These are phyloP conservation scores for Baorangia bicolor DNA, from an alignment of 768 basidiomycete genomes.

Conservation along the genomic window DNA sequence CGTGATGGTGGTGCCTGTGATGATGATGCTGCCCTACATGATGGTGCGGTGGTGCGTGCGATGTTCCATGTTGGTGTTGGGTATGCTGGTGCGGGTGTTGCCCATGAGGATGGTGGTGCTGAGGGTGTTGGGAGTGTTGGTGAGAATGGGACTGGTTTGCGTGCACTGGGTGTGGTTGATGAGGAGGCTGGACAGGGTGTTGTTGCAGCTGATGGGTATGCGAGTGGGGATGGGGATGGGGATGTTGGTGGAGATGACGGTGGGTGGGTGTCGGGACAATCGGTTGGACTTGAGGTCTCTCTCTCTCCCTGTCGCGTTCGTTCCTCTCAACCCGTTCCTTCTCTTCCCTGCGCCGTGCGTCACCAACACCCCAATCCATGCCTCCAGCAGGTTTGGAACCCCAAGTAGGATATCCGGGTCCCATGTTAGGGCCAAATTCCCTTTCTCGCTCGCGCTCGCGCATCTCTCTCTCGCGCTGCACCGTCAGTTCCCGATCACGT, in stretches of 20 bases:
- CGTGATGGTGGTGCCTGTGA: constrained; percentile 38
- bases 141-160: constrained; percentile 32
- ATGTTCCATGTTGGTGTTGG: constrained; percentile 31
- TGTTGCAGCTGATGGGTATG: constrained; percentile 37
- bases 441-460: constrained; percentile 25
- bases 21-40: constrained; percentile 55
- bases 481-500: constrained; percentile 23
- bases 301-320: constrained; percentile 31
- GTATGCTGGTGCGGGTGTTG: constrained; percentile 35
- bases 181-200: constrained; percentile 17
- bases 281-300: constrained; percentile 28
- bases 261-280: constrained; percentile 25
- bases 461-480: constrained; percentile 27
- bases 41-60: constrained; percentile 41
- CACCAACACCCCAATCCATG: constrained; percentile 34
- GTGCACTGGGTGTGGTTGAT: constrained; percentile 28
- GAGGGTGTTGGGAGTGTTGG: constrained; percentile 35
- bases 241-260: constrained; percentile 35
- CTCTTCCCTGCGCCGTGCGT: constrained; percentile 38
- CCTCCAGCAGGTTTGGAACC: constrained; percentile 35
- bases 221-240: constrained; percentile 30
- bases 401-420: constrained; percentile 25
- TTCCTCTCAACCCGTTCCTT: constrained; percentile 24
- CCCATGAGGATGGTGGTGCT: constrained; percentile 22
- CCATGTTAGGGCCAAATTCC: constrained; percentile 26